These are phyloP conservation scores for Aureococcus anophagefferens DNA, from an alignment of 108 stramenopile species.

Conservation along the genomic window DNA sequence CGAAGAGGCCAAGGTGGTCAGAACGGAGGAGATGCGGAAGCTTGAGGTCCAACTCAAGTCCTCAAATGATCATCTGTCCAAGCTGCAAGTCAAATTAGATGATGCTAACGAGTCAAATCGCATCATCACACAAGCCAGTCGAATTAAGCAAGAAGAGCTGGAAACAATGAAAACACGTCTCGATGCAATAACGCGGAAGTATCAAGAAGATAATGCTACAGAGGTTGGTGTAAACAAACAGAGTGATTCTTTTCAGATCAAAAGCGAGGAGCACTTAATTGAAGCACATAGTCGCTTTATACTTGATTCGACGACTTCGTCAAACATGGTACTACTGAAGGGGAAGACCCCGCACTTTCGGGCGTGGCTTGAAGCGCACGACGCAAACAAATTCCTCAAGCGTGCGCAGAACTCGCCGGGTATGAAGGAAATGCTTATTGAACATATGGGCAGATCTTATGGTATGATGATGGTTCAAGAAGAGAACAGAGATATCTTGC, in stretches of 20 bases:
- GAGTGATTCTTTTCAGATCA: too few relatives aligned
- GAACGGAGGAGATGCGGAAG: constrained; percentile 57
- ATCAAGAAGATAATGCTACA: too few relatives aligned
- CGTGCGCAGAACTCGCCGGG: constrained; percentile 49
- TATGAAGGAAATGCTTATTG: constrained; percentile 46
- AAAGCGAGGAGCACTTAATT: too few relatives aligned
- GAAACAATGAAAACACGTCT: constrained; percentile 7
- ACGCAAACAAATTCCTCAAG: constrained; percentile 42
- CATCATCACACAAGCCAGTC: constrained; percentile 40
- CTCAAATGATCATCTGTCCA: constrained; percentile 39
- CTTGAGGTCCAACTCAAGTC: constrained; percentile 54
- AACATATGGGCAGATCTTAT: constrained; percentile 46
- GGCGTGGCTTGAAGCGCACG: constrained; percentile 46
- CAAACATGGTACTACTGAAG: constrained; percentile 31
- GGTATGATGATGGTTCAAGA: constrained; percentile 49
- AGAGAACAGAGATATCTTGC: constrained; percentile 35
- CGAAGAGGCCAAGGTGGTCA: constrained; percentile 53
- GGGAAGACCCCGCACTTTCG: constrained; percentile 39
- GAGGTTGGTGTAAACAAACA: too few relatives aligned
- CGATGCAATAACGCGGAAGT: too few relatives aligned
- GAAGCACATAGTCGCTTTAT: too few relatives aligned
- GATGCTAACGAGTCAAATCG: constrained; percentile 46
- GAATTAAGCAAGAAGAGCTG: constrained; percentile 34
- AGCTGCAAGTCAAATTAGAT: constrained; percentile 46
- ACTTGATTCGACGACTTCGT: constrained; percentile 4